Conservation (phyloP, 805 yeast species). For the Nematodospora valgi region DNA sequence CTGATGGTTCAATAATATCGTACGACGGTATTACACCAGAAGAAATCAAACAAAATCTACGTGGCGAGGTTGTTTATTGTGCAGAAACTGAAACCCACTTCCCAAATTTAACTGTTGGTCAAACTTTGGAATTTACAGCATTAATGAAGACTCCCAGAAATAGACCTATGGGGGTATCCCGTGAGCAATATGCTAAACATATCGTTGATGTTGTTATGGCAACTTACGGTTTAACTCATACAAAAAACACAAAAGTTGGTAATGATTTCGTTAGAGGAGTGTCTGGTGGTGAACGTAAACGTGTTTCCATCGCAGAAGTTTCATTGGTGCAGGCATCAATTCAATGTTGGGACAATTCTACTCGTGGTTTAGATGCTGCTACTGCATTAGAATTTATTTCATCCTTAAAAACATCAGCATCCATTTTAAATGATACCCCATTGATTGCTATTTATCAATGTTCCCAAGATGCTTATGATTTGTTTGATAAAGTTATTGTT, state of each 20-base stretch:
- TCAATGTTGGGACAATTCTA: conserved; percentile 67
- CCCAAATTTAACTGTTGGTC: conserved; percentile 65
- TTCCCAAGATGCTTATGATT: conserved; percentile 57
- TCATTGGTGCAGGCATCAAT: conserved; percentile 51
- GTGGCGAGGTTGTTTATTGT: conserved; percentile 70
- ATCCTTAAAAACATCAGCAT: conserved; percentile 57
- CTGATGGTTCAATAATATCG: conserved; percentile 41
- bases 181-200: conserved; percentile 53
- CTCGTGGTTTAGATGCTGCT: conserved; percentile 68
- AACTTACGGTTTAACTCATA: conserved; percentile 56
- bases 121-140: conserved; percentile 65
- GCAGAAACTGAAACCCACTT: conserved; percentile 69
- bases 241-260: conserved; percentile 62
- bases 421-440: conserved; percentile 52
- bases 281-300: conserved; percentile 70
- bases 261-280: conserved; percentile 66
- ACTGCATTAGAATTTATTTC: conserved; percentile 67
- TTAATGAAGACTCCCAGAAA: conserved; percentile 58
- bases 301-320: conserved; percentile 68
- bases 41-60: conserved; percentile 49
- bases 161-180: conserved; percentile 54
- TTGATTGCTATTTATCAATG: conserved; percentile 68
- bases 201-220: conserved; percentile 52
- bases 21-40: conserved; percentile 54
- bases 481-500: conserved; percentile 51